Base-by-base conservation (phyloP, 139 green algal species). In the Edaphochlamys debaryana region DNA sequence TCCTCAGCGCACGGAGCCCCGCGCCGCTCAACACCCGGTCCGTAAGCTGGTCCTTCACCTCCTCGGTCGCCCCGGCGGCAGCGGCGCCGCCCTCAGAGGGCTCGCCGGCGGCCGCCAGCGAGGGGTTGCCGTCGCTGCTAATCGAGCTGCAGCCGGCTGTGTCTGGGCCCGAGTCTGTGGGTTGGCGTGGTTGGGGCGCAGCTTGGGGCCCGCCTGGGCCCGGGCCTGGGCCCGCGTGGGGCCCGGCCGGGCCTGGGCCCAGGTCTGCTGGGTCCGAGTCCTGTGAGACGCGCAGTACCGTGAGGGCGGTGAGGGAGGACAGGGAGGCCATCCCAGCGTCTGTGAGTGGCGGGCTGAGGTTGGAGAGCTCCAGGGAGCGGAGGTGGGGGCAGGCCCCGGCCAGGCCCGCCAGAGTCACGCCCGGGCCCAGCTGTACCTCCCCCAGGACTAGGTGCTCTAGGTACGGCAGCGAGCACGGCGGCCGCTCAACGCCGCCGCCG, bases 371-470 rank as follows among this genome's bases (percentile, higher is more conserved):
- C 32, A 82, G 32, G 63, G 42, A 67, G 32, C 76, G 76, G 32
- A 82, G 45, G 42, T 36, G n/a, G 32, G 76, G 76, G 23, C 32
- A 42, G 23, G 38, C 52, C 8, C 29, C 58, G 4, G 38, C 42
- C 64, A 82, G n/a, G 3, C 3, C 20, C 9, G 19, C 23, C 32
- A 82, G 41, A 32, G 30, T 36, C 63, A 82, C 42, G 32, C 76
- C 62, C 1, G 23, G 23, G 8, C 42, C 62, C 34, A 82, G 64
- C 23, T 41, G 20, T 30, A 82, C 76, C 42, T 82, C 62, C 3
- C 42, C 45, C 42, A 82, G 63, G 2, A 64, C n/a, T 42, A 82
- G 62, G 45, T 82, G 41, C 76, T 82, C 63, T 30, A 82, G 68
- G 8, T 15, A 3, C 29, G 68, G 68, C 30, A 75, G 60, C n/a